These are phyloP conservation scores for Starmerella bacillaris DNA, from an alignment of 805 yeast species.

Conservation along the genomic window DNA sequence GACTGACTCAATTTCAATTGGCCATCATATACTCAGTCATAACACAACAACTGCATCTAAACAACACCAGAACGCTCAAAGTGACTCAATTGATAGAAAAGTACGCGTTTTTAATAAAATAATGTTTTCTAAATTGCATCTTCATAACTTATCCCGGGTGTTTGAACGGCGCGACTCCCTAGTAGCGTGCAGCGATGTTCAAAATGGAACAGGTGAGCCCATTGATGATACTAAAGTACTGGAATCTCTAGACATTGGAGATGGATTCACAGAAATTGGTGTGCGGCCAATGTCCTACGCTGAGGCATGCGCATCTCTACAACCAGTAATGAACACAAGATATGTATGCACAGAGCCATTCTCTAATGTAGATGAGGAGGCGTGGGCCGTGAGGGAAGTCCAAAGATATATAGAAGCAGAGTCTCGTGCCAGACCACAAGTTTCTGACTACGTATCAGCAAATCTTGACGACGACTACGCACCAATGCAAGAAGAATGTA, in stretches of 20 bases:
- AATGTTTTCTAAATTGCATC: not conserved
- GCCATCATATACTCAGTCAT: not conserved
- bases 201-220: conserved; percentile 4
- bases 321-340: not conserved
- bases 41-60: not conserved
- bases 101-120: not conserved
- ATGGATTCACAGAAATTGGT: conserved; percentile 31
- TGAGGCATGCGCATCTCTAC: conserved; percentile 28
- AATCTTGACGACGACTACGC: conserved; percentile 5
- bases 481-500: not conserved
- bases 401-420: conserved; percentile 4
- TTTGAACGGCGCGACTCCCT: not conserved
- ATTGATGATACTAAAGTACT: conserved; percentile 9
- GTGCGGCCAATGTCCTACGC: conserved; percentile 35
- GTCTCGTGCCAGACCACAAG: not conserved
- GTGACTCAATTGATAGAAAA: not conserved
- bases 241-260: conserved; percentile 17
- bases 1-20: not conserved
- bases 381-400: conserved; percentile 8
- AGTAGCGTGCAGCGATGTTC: not conserved
- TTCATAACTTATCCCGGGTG: not conserved
- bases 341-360: not conserved
- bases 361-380: conserved; percentile 5
- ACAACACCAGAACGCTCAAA: not conserved
- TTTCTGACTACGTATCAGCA: conserved; percentile 6